Conservation (phyloP, 2,329 filamentous ascomycete species). For the Xylaria sp. region DNA sequence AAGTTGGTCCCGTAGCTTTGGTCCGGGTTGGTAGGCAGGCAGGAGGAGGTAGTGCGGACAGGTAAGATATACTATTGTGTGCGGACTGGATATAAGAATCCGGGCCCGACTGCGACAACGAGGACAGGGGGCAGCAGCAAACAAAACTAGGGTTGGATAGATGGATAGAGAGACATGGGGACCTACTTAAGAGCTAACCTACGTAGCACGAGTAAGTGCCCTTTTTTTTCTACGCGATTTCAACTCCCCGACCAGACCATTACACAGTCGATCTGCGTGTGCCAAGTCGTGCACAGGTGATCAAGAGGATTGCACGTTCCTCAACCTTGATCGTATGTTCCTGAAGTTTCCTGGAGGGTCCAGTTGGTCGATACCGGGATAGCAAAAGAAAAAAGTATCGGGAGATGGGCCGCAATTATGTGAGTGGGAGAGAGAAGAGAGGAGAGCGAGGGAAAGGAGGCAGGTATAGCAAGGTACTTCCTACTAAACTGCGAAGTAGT, state of each 20-base stretch:
- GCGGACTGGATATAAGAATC: conserved; percentile 14
- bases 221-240: conserved; percentile 17
- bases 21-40: neutral
- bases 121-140: conserved; percentile 4
- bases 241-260: conserved; percentile 14
- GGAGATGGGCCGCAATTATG: neutral
- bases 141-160: neutral
- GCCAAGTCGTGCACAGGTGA: conserved; percentile 19
- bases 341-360: conserved; percentile 11
- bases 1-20: neutral
- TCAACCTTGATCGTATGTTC: conserved; percentile 21
- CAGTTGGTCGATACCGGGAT: conserved; percentile 12
- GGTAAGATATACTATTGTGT: conserved; percentile 3
- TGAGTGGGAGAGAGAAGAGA: neutral
- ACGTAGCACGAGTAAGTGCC: conserved; percentile 10
- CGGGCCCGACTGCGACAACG: conserved; percentile 11
- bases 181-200: conserved; percentile 11
- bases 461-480: neutral
- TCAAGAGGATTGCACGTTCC: conserved; percentile 25
- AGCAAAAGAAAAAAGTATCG: conserved; percentile 8
- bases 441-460: neutral
- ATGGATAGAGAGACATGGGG: neutral
- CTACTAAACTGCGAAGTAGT: neutral
- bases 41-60: neutral
- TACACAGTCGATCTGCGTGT: conserved; percentile 15